Conservation (phyloP, 139 green algal species). For the Deuterostichococcus epilithicus region DNA sequence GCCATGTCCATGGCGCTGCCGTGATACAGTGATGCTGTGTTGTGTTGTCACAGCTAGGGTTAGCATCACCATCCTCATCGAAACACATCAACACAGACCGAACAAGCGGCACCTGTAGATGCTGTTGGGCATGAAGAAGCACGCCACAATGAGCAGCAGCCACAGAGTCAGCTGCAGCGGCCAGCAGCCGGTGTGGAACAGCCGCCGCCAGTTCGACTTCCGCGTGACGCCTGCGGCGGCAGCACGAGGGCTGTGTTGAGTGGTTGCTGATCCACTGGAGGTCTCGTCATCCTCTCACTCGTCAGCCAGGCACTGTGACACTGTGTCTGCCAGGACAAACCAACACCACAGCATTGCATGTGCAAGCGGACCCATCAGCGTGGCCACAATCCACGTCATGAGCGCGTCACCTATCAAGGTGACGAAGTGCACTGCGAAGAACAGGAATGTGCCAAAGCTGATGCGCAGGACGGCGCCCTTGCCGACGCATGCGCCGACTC, state of each 20-base stretch:
- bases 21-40: too few relatives aligned
- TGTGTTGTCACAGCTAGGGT: neutral
- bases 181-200: conserved; percentile 55
- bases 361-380: neutral
- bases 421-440: conserved; percentile 59
- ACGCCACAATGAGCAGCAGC: conserved; percentile 42
- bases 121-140: conserved; percentile 58
- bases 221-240: neutral
- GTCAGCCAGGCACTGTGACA: neutral
- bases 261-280: neutral
- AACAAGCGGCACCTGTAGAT: too few relatives aligned
- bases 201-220: conserved; percentile 25
- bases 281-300: neutral
- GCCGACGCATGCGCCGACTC: conserved; percentile 32
- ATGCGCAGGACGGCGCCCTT: conserved; percentile 67
- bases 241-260: neutral
- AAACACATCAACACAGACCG: conserved; percentile 49
- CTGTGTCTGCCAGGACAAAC: neutral
- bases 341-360: neutral
- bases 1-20: conserved; percentile 3
- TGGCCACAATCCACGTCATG: neutral
- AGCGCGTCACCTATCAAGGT: conserved; percentile 43
- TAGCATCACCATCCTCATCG: neutral
- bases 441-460: conserved; percentile 70
- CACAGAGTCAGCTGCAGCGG: conserved; percentile 57